Evolutionary conservation across 768 basidiomycete genomes (phyloP), one percentile per base, ranked within the genome.

Genomic region (Collybiopsis luxurians): DNA sequence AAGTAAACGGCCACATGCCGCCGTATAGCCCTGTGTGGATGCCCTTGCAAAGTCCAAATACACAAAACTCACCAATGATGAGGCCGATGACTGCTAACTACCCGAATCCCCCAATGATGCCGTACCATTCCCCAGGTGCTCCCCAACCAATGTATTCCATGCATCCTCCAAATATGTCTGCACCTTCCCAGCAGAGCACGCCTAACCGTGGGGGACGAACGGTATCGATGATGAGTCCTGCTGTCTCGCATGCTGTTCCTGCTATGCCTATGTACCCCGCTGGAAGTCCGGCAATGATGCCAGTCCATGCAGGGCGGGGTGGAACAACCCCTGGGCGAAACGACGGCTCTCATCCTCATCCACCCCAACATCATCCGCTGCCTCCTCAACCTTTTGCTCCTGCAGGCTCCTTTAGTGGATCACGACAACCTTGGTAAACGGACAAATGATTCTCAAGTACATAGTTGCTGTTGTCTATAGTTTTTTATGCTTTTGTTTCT

Each of bases 171-270:
- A 73, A 65, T 54, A 73, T 78, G 66, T 81, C 81, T 57, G 73
- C 67, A 24, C 64, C 73, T 26, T 68, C 73, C 23, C 74, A 72
- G 34, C 78, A 74, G 57, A 74, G 68, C 34, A 68, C 68, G 40
- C 70, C 71, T 34, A 68, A 63, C 55, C 80, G 84, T 49, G 79
- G 31, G 13, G 13, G 79, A 21, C 83, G 82, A 24, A 77, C 73
- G 51, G 72, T 88, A 71, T 69, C 81, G 13, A 71, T 87, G 68
- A 81, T 90, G 71, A 90, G 88, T 66, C 90, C 90, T n/a, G 81
- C 80, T n/a, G 77, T 89, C 73, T 71, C 81, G 31, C 81, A 81
- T 66, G 71, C 79, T 51, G 68, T 68, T 43, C 70, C 65, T 50
- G 61, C 65, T 38, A 65, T 63, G 6, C 66, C 77, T 15, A 84